A percentile compares a stretch with the other conserved stretches of the same genome.
phyloP scores from a whole-genome alignment of 148 eudicot species.

The Tetragonia tetragonoides region DNA sequence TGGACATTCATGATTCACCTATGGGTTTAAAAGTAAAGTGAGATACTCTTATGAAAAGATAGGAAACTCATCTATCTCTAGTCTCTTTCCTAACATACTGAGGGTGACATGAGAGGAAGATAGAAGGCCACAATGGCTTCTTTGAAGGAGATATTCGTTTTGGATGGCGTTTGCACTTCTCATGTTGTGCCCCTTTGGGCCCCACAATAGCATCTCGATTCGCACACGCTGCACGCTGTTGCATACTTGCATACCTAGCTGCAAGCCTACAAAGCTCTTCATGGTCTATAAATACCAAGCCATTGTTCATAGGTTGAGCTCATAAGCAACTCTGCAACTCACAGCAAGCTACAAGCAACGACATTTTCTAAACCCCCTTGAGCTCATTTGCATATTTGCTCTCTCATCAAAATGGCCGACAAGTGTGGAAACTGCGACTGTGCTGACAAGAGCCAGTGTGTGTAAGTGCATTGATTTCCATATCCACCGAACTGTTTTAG shows the following conservation, averaged over 20 bases:
- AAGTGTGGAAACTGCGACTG: conserved; percentile 44
- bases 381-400: not conserved
- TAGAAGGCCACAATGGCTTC: conserved; percentile 18
- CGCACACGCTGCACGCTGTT: too few relatives aligned
- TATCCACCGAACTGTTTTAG: not conserved
- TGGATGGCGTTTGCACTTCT: not conserved
- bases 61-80: not conserved
- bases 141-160: not conserved
- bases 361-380: not conserved
- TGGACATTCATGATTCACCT: not conserved
- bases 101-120: conserved; percentile 38
- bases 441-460: conserved; percentile 36
- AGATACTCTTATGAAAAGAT: not conserved
- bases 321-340: conserved; percentile 2
- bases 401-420: conserved; percentile 31
- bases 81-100: not conserved
- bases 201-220: too few relatives aligned
- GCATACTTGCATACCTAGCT: too few relatives aligned
- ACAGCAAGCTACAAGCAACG: too few relatives aligned
- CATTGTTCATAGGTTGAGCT: not conserved
- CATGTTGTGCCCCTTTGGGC: too few relatives aligned
- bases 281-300: conserved; percentile 34
- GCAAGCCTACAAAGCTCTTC: not conserved
- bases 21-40: not conserved
- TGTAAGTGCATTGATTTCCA: conserved; percentile 38